Conservation (phyloP, 1,284 basidiomycete species). For the Coniferiporia sulphurascens region DNA sequence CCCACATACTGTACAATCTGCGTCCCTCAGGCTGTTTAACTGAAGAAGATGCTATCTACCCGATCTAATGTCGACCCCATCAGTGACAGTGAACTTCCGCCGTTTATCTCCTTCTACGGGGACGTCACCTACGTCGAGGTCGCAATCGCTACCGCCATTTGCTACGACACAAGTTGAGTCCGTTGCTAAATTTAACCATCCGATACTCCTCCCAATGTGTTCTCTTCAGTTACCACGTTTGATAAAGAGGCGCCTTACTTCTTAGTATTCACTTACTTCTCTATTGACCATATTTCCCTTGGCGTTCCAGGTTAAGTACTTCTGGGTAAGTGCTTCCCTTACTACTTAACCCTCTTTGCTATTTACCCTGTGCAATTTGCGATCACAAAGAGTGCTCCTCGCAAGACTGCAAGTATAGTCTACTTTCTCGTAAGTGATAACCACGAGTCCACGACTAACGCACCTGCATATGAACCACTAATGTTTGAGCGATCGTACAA, state of each 20-base stretch:
- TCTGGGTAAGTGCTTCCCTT: neutral
- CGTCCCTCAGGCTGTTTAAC: too few species aligned
- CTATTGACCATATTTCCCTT: neutral
- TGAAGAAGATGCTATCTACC: constrained; percentile 16
- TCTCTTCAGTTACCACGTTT: neutral
- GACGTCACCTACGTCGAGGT: neutral
- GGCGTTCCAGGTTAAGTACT: neutral
- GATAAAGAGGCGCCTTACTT: neutral
- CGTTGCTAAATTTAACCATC: neutral
- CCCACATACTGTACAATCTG: too few species aligned
- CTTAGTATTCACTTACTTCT: neutral
- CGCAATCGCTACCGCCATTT: neutral
- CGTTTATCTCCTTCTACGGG: neutral
- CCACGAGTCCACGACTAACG: neutral
- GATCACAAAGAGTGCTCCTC: neutral
- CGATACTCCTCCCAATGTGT: neutral
- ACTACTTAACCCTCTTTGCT: neutral
- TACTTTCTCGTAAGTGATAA: neutral
- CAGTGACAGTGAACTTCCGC: neutral
- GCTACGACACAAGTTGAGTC: constrained; percentile 8
- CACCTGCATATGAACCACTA: neutral
- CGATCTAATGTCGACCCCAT: neutral
- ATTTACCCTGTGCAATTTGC: neutral
- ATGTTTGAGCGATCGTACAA: neutral
- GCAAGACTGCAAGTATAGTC: neutral